Base-by-base conservation (phyloP, 208 protist genomes). In the Leishmania guyanensis region DNA sequence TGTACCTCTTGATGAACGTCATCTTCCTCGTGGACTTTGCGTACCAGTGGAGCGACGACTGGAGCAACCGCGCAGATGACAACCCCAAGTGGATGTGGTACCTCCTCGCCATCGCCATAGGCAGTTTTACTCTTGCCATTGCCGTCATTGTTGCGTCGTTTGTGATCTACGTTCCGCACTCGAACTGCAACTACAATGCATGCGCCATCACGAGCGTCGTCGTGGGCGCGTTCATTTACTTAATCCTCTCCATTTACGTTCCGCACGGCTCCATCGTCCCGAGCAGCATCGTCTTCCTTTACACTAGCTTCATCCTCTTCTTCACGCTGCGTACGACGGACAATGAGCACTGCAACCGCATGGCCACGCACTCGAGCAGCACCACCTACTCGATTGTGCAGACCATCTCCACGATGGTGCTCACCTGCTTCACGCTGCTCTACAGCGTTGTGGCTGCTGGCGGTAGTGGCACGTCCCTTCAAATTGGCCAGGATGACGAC, bases 11-110 rank as follows among this genome's bases (percentile, higher is more conserved):
- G 56, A 88, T 98, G 79, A 97, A 97, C 79, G 88, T 99, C n/a
- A 71, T 99, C 29, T 92, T 98, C 53, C 86, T 99, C 10, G 94
- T 99, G 39, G 98, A 99, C 73, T 99, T 98, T 80, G 92, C 93
- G 51, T 98, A 98, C 85, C 82, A 92, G 56, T 98, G 97, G 91
- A 98, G 92, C 82, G 97, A 98, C 60, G 89, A 93, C 10, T 98
- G 96, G 96, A 90, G 94, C n/a, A 77, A 88, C 50, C 92, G 96
- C 14, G 88, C 91, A 36, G 96, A 99, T 51, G 53, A 82, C 43
- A 90, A 97, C 68, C 17, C 43, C 33, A 96, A 96, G 89, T 97
- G 94, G 93, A 88, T 92, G 83, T 97, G 92, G 90, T 98, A 98
- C 65, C 88, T 97, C 16, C 71, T 97, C 33, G 76, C 75, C 60